Evolutionary conservation across 768 basidiomycete genomes (phyloP).

Genomic region (Mycena pura): DNA sequence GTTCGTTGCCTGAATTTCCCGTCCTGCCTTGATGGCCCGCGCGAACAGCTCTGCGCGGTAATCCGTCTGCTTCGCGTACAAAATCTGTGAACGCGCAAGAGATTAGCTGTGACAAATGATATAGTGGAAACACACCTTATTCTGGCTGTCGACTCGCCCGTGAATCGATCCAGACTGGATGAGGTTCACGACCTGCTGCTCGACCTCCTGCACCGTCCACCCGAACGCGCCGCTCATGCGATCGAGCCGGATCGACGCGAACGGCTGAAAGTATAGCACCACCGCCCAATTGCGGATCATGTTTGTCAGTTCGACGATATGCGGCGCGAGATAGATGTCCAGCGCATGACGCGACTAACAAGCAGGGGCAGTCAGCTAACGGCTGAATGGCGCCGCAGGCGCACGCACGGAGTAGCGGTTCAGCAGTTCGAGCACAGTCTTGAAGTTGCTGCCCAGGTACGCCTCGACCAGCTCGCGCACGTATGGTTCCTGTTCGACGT

Average conservation of each 20-base stretch:
- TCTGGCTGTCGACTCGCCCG: conserved; percentile 87
- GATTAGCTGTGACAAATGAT: background rate
- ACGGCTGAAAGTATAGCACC: conserved; percentile 90
- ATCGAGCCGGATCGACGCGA: conserved; percentile 81
- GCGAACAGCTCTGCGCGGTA: conserved; percentile 79
- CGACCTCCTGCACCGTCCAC: conserved; percentile 74
- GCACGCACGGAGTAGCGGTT: conserved; percentile 65
- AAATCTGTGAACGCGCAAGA: conserved; percentile 54
- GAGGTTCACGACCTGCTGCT: conserved; percentile 74
- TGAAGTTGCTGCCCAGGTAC: conserved; percentile 89
- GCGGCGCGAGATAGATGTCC: conserved; percentile 77
- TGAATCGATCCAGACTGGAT: conserved; percentile 82
- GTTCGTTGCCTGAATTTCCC: conserved; percentile 74
- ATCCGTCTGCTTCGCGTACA: conserved; percentile 82
- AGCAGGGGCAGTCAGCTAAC: background rate
- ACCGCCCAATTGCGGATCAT: conserved; percentile 81
- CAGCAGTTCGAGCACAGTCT: conserved; percentile 77
- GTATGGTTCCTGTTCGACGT: conserved; percentile 88
- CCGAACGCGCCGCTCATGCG: conserved; percentile 90
- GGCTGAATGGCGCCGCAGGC: too few relatives aligned
- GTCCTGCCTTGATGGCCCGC: conserved; percentile 75
- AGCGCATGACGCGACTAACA: conserved; percentile 64
- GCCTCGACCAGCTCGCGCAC: conserved; percentile 85
- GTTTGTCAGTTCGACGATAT: conserved; percentile 68
- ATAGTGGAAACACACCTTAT: conserved; percentile 62